phyloP scores from a whole-genome alignment of 2,329 filamentous ascomycete species.

The Pestalotiopsis sp. region DNA sequence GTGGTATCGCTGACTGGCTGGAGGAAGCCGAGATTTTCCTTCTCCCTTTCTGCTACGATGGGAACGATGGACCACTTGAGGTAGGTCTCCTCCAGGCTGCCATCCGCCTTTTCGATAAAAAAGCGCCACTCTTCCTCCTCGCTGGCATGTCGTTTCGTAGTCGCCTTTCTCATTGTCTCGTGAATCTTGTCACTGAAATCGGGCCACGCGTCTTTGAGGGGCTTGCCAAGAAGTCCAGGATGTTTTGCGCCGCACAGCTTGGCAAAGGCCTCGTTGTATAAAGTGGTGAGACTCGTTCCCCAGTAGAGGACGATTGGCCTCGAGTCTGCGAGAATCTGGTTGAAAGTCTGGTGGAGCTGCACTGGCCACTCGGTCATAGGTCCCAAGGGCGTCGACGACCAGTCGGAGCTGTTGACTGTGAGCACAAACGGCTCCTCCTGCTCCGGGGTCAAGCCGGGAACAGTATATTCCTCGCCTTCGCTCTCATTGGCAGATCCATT shows the following conservation, averaged over 20 bases:
- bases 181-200: conserved; percentile 45
- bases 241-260: conserved; percentile 67
- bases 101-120: conserved; percentile 45
- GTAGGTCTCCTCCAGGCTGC: conserved; percentile 48
- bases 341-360: conserved; percentile 47
- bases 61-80: conserved; percentile 51
- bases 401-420: conserved; percentile 45
- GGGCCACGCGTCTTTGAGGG: conserved; percentile 61
- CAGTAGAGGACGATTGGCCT: conserved; percentile 64
- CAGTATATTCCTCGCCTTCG: conserved; percentile 27
- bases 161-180: conserved; percentile 38
- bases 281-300: conserved; percentile 62
- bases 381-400: conserved; percentile 49
- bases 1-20: conserved; percentile 51
- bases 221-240: conserved; percentile 63
- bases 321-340: conserved; percentile 46
- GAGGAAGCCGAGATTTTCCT: conserved; percentile 47
- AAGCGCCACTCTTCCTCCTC: conserved; percentile 48
- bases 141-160: conserved; percentile 33
- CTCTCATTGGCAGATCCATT: background rate
- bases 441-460: conserved; percentile 37
- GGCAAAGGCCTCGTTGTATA: conserved; percentile 76
- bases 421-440: conserved; percentile 40
- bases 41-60: conserved; percentile 43
- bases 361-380: conserved; percentile 48